Conservation (phyloP, 2,329 filamentous ascomycete genomes). For the Pleurostoma richardsiae region DNA sequence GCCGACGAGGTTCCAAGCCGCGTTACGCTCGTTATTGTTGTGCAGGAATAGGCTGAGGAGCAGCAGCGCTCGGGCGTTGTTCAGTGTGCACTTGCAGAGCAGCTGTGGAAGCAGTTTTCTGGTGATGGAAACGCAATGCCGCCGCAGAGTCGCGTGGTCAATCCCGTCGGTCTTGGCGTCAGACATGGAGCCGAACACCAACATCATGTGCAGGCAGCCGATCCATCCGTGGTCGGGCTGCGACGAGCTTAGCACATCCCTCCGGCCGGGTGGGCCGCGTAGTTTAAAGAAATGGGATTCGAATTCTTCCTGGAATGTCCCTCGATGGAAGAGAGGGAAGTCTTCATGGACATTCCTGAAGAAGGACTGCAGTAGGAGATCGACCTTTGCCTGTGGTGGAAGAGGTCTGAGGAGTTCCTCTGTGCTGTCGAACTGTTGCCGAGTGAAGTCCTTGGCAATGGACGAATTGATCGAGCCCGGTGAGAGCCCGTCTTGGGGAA, state of each 20-base stretch:
- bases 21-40: conserved; percentile 31
- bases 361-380: conserved; percentile 25
- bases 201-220: conserved; percentile 29
- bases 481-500: conserved; percentile 10
- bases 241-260: conserved; percentile 1
- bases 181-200: conserved; percentile 27
- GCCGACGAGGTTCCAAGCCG: conserved; percentile 26
- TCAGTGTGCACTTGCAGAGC: conserved; percentile 23
- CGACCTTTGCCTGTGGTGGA: conserved; percentile 17
- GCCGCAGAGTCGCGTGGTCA: conserved; percentile 19
- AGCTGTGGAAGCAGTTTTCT: conserved; percentile 20
- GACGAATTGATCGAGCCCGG: conserved; percentile 19
- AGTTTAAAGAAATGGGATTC: conserved; percentile 17
- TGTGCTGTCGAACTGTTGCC: conserved; percentile 15
- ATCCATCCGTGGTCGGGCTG: conserved; percentile 26
- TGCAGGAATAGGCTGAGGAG: conserved; percentile 27
- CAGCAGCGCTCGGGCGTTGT: conserved; percentile 24
- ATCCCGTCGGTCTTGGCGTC: conserved; percentile 14
- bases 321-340: conserved; percentile 28
- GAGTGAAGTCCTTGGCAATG: conserved; percentile 20
- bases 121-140: conserved; percentile 15
- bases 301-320: conserved; percentile 26
- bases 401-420: conserved; percentile 21
- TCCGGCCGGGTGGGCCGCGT: conserved; percentile 4
- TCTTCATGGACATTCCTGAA: conserved; percentile 28